Conservation (phyloP, 805 yeast species). For the Suhomyces xylopsoci region DNA sequence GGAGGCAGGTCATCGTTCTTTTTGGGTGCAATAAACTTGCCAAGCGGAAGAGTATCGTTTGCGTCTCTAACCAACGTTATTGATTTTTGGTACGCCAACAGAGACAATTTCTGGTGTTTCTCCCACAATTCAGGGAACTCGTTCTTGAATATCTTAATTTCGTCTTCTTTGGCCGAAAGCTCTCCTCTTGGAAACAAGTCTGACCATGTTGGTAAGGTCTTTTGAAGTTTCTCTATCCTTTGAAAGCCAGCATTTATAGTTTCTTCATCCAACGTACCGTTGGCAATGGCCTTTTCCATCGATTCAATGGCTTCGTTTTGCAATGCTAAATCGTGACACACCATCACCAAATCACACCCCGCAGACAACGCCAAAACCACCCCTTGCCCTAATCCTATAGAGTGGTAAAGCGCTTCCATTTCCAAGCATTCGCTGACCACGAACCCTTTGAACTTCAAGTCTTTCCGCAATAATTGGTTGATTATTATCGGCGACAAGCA, state of each 20-base stretch:
- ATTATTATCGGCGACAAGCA: constrained; percentile 55
- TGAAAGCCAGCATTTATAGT: constrained; percentile 36
- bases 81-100: constrained; percentile 47
- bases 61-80: constrained; percentile 55
- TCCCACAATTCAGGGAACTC: constrained; percentile 33
- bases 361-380: constrained; percentile 60
- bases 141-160: constrained; percentile 22
- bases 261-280: constrained; percentile 44
- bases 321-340: constrained; percentile 52
- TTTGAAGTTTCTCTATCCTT: constrained; percentile 45
- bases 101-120: constrained; percentile 43
- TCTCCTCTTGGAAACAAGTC: constrained; percentile 35
- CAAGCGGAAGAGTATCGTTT: constrained; percentile 47
- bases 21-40: constrained; percentile 31
- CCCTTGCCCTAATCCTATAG: constrained; percentile 67
- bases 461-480: constrained; percentile 48
- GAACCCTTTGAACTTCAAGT: constrained; percentile 53
- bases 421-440: constrained; percentile 60
- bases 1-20: constrained; percentile 9
- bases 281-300: constrained; percentile 34
- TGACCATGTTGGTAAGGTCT: constrained; percentile 43
- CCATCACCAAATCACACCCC: constrained; percentile 62
- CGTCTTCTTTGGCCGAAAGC: constrained; percentile 20
- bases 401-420: constrained; percentile 59
- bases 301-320: constrained; percentile 56